Conservation (phyloP, 1,139 yeast genomes). For the Pichia sp. region DNA sequence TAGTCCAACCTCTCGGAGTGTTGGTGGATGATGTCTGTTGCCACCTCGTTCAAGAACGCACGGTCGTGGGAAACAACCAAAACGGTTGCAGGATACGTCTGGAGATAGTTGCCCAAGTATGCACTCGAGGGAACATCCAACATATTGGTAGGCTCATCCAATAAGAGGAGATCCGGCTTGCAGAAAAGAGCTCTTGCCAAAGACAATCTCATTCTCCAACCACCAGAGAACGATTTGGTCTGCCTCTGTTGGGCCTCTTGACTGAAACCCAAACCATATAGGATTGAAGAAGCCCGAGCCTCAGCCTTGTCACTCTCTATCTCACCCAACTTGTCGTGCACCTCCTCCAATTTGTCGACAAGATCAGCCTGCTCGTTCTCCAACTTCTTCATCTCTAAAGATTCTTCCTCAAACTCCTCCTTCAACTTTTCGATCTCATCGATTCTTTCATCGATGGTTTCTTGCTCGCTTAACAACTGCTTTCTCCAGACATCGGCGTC, state of each 20-base stretch:
- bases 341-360: constrained; percentile 70
- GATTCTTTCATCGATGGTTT: constrained; percentile 67
- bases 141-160: constrained; percentile 99
- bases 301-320: constrained; percentile 98
- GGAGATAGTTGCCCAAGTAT: constrained; percentile 82
- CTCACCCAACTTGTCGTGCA: constrained; percentile 76
- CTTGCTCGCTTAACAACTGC: constrained; percentile 73
- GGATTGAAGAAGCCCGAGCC: constrained; percentile 92
- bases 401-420: constrained; percentile 74
- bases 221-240: constrained; percentile 94
- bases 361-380: constrained; percentile 89
- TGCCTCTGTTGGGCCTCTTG: constrained; percentile 77
- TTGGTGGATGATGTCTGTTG: constrained; percentile 95
- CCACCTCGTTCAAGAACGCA: constrained; percentile 93
- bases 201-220: constrained; percentile 99
- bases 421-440: constrained; percentile 68
- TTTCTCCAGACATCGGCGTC: constrained; percentile 99
- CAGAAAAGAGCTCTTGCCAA: constrained; percentile 96
- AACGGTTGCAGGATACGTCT: constrained; percentile 86
- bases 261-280: constrained; percentile 90
- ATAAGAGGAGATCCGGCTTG: constrained; percentile 84
- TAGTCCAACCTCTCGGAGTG: constrained; percentile 95
- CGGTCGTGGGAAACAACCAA: constrained; percentile 97
- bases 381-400: constrained; percentile 70
- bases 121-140: constrained; percentile 99